Base-by-base conservation (phyloP, 352 stramenopile genomes). In the Globisporangium uncinulatum region DNA sequence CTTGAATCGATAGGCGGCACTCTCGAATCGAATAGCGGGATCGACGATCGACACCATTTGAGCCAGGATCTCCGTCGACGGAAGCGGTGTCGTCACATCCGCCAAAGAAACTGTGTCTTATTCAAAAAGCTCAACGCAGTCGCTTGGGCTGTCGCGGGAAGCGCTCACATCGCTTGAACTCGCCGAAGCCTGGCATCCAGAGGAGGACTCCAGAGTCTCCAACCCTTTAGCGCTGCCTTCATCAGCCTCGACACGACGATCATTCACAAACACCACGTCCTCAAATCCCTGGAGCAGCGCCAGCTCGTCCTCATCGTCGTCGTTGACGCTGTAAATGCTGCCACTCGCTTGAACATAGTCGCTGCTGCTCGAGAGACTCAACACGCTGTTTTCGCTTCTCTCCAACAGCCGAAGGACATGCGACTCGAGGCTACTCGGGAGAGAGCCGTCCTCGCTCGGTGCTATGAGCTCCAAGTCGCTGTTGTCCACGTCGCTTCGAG, bases 361-460 rank as follows among this genome's bases (percentile, higher is more conserved):
- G 34, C 17, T 52, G 17, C 15, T 14, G 15, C 29, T 54, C 15
- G 59, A 57, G 56, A 45, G 13, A 42, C 14, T 73, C 56, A 9
- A 24, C 24, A 50, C 37, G 46, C 36, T 36, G 5, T 43, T 13
- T 14, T 47, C 42, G n/a, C 8, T 7, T 9, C 39, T 31, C 15
- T 49, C 49, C 13, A 75, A 43, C 3, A 64, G 57, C 6, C 49
- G 46, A 11, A 77, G 39, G 24, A 73, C 50, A 29, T 67, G 51
- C 5, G 70, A 69, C 37, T 79, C 70, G 4, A 81, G 59, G 19
- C 72, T 73, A 20, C 59, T 67, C 4, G 55, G 65, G 43, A 1
- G 17, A 17, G n/a, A 15, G 9, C 6, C 17, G 3, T 31, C 6
- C 13, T 47, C 42, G 17, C 42, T 29, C 42, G n/a, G 42, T 37